Conservation (phyloP, 352 stramenopile genomes). For the Blastocystis sp. region DNA sequence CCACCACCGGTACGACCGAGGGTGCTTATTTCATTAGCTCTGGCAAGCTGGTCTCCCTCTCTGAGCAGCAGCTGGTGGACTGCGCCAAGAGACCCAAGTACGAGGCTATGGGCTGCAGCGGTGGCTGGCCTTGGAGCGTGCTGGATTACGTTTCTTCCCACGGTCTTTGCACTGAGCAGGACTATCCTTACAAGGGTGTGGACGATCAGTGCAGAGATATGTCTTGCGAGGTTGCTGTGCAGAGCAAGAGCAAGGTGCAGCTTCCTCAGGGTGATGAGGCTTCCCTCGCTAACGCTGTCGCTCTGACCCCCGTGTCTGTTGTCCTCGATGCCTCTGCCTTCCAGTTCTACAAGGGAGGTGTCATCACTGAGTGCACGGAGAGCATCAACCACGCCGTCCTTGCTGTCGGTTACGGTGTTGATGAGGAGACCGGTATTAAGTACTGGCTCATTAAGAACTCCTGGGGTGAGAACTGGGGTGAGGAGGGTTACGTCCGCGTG, state of each 20-base stretch:
- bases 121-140: conserved; percentile 87
- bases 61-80: conserved; percentile 89
- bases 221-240: conserved; percentile 74
- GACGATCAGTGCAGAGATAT: conserved; percentile 76
- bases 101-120: conserved; percentile 86
- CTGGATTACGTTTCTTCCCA: conserved; percentile 87
- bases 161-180: conserved; percentile 82
- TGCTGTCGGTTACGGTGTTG: conserved; percentile 88
- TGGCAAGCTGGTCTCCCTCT: conserved; percentile 82
- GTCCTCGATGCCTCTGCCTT: conserved; percentile 84
- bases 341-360: conserved; percentile 78
- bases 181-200: conserved; percentile 82
- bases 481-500: conserved; percentile 77
- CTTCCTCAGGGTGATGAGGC: conserved; percentile 79
- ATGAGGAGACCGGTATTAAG: conserved; percentile 82
- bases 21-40: conserved; percentile 84
- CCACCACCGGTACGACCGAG: conserved; percentile 87
- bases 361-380: conserved; percentile 78
- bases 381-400: conserved; percentile 91
- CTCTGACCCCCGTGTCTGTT: conserved; percentile 84
- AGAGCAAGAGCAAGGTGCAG: conserved; percentile 76
- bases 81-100: conserved; percentile 81
- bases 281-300: conserved; percentile 84
- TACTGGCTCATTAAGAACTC: conserved; percentile 94
- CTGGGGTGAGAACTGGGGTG: conserved; percentile 80